These are phyloP conservation scores for Euphorbia tirucalli DNA, from an alignment of 345 rosid genomes.

Conservation along the genomic window DNA sequence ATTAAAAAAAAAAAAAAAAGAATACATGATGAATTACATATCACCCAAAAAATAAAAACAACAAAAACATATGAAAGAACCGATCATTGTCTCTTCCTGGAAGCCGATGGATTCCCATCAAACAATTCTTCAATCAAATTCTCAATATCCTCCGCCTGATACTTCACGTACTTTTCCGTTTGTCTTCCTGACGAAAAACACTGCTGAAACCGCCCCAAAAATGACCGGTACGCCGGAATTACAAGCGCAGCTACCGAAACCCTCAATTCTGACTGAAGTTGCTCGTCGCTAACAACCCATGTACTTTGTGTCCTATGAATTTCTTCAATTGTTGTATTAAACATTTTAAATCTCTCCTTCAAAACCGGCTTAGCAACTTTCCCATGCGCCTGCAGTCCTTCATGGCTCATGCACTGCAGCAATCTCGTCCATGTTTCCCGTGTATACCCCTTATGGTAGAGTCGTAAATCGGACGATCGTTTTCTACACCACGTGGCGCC, in stretches of 20 bases:
- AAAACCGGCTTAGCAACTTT: slow-evolving; percentile 70
- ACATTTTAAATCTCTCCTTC: slow-evolving; percentile 88
- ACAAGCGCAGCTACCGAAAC: slow-evolving; percentile 70
- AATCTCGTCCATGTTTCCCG: slow-evolving; percentile 83
- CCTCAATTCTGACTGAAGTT: slow-evolving; percentile 85
- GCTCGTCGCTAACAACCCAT: slow-evolving; percentile 89
- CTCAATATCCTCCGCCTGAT: slow-evolving; percentile 86
- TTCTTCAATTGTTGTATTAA: slow-evolving; percentile 81
- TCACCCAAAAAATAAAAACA: no score
- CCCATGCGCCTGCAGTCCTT: slow-evolving; percentile 65
- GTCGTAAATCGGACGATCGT: slow-evolving; percentile 62
- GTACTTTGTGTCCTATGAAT: slow-evolving; percentile 81
- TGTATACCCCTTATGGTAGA: slow-evolving; percentile 73
- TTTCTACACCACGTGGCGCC: slow-evolving; percentile 77
- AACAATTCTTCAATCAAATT: slow-evolving; percentile 69
- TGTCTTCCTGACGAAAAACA: slow-evolving; percentile 74
- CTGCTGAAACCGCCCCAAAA: slow-evolving; percentile 68
- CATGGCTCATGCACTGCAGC: slow-evolving; percentile 59
- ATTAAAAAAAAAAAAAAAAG: background rate
- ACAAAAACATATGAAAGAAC: background rate
- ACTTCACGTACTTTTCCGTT: slow-evolving; percentile 83
- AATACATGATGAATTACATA: no score
- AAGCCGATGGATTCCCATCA: slow-evolving; percentile 56
- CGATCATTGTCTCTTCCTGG: slow-evolving; percentile 45
- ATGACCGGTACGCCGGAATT: slow-evolving; percentile 80